phyloP scores from a whole-genome alignment of 2,329 filamentous ascomycete species.

The Penicillium sp. region DNA sequence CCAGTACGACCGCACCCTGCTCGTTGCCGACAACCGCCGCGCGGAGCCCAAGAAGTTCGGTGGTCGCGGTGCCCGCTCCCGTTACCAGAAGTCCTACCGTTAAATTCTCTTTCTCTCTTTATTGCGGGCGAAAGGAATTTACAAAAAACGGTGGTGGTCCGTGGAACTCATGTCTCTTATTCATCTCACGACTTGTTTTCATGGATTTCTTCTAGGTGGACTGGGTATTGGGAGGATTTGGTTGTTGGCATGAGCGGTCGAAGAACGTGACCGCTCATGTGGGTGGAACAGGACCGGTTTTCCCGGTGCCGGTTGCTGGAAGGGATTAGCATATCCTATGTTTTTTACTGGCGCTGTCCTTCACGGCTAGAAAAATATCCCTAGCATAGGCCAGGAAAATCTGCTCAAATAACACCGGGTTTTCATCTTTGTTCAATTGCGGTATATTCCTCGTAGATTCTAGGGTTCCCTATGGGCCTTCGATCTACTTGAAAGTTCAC shows the following conservation, averaged over 20 bases:
- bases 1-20: slow-evolving; percentile 92
- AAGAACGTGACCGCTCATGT: slow-evolving; percentile 13
- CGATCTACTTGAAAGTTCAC: background rate
- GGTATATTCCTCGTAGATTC: background rate
- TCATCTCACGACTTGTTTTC: slow-evolving; percentile 27
- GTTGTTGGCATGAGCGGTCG: slow-evolving; percentile 21
- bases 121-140: slow-evolving; percentile 57
- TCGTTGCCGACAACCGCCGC: slow-evolving; percentile 98
- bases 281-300: slow-evolving; percentile 20
- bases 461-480: background rate
- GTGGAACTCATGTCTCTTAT: slow-evolving; percentile 21
- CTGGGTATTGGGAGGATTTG: slow-evolving; percentile 24
- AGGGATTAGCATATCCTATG: slow-evolving; percentile 19
- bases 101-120: slow-evolving; percentile 52
- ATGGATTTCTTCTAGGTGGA: slow-evolving; percentile 23
- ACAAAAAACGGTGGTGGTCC: slow-evolving; percentile 24
- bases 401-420: slow-evolving; percentile 31
- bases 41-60: slow-evolving; percentile 96
- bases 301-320: slow-evolving; percentile 24
- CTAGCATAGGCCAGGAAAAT: slow-evolving; percentile 36
- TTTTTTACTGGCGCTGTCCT: slow-evolving; percentile 27
- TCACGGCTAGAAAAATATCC: slow-evolving; percentile 28
- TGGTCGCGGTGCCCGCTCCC: slow-evolving; percentile 83
- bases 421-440: slow-evolving; percentile 26
- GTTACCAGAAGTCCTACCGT: slow-evolving; percentile 99